Conservation (phyloP, 2,329 filamentous ascomycete species). For the Blastomyces parvus region DNA sequence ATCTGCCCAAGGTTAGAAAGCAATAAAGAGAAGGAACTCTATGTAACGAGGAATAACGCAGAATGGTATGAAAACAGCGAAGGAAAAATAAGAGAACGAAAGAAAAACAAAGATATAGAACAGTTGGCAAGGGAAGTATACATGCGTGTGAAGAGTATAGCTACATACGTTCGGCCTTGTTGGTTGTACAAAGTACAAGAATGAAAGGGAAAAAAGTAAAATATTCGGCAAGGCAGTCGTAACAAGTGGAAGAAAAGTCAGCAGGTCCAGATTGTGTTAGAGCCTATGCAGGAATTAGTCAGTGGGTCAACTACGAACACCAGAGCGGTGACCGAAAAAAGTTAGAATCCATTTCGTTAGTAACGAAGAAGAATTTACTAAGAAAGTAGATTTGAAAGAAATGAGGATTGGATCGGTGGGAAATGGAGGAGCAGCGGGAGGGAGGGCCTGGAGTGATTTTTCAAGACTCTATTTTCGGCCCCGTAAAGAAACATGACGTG, state of each 20-base stretch:
- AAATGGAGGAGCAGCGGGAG: background rate
- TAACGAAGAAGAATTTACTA: background rate
- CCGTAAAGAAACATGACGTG: background rate
- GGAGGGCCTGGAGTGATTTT: background rate
- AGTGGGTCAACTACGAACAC: background rate
- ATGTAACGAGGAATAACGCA: background rate
- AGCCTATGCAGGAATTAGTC: background rate
- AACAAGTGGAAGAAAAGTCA: background rate
- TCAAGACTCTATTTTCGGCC: background rate
- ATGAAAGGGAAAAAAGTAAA: background rate
- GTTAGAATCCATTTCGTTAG: constrained; percentile 1
- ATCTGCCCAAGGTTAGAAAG: background rate
- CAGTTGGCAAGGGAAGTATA: background rate
- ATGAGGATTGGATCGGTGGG: background rate
- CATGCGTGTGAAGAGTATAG: background rate
- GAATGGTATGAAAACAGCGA: background rate
- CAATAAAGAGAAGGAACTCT: background rate
- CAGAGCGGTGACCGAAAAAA: background rate
- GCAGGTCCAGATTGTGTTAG: background rate
- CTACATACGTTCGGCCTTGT: background rate
- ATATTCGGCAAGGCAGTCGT: background rate
- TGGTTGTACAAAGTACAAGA: background rate
- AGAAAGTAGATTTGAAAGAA: background rate
- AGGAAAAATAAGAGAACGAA: background rate
- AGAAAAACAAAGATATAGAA: background rate